These are phyloP conservation scores for Boletus tylopilopsis DNA, from an alignment of 768 basidiomycete genomes.

Conservation along the genomic window DNA sequence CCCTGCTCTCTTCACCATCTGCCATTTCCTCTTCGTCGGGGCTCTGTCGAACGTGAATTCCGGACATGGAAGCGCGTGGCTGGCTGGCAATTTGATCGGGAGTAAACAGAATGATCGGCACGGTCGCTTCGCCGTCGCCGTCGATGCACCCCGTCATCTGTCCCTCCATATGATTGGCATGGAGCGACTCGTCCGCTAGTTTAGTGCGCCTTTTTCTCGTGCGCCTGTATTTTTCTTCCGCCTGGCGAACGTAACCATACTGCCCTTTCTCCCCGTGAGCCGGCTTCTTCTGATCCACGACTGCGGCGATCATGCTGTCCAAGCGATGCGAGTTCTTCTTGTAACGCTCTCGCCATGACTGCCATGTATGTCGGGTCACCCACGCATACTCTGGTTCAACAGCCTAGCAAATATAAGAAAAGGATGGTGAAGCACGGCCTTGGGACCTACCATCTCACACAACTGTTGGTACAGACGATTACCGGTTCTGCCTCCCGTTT, in stretches of 20 bases:
- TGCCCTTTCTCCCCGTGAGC: slow-evolving; percentile 73
- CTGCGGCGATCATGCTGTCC: slow-evolving; percentile 56
- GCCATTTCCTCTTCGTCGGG: slow-evolving; percentile 68
- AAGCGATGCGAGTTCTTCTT: slow-evolving; percentile 75
- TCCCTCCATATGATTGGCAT: slow-evolving; percentile 19
- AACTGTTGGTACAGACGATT: slow-evolving; percentile 82
- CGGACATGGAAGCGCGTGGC: slow-evolving; percentile 29
- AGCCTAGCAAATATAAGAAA: slow-evolving; percentile 36
- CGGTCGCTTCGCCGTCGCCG: slow-evolving; percentile 2
- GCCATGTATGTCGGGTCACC: slow-evolving; percentile 84
- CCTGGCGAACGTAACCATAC: slow-evolving; percentile 74
- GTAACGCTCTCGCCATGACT: slow-evolving; percentile 87
- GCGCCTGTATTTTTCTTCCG: slow-evolving; percentile 67
- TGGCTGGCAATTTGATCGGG: slow-evolving; percentile 17
- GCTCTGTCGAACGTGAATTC: slow-evolving; percentile 32
- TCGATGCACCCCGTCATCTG: slow-evolving; percentile 11
- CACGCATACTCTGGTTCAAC: slow-evolving; percentile 71
- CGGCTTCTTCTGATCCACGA: slow-evolving; percentile 70
- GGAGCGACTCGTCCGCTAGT: slow-evolving; percentile 25
- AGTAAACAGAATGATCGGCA: slow-evolving; percentile 27
- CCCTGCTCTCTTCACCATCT: slow-evolving; percentile 49
- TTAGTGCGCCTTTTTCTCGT: slow-evolving; percentile 45
- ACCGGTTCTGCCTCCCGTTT: slow-evolving; percentile 77
- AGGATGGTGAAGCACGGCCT: neutral
- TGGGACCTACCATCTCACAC: slow-evolving; percentile 56